These are phyloP conservation scores for Mrakia gelida DNA, from an alignment of 768 basidiomycete species.

Conservation along the genomic window DNA sequence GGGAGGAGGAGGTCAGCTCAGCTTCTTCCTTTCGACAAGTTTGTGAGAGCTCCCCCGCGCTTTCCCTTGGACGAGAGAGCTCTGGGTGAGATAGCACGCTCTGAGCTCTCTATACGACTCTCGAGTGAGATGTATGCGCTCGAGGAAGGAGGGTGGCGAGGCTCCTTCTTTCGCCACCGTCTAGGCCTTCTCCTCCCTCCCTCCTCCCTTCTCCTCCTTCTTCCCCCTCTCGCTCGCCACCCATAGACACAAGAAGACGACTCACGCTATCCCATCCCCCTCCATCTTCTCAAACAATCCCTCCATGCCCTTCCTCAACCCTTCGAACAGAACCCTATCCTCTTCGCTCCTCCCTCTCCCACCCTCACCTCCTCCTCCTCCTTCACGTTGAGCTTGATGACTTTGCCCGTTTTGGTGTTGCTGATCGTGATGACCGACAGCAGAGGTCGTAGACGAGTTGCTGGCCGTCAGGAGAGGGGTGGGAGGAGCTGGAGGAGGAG, in stretches of 20 bases:
- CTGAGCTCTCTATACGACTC: neutral
- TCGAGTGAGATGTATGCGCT: neutral
- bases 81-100: neutral
- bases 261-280: neutral
- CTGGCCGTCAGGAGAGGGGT: neutral
- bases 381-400: neutral
- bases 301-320: neutral
- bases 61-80: no score
- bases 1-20: neutral
- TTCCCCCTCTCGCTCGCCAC: neutral
- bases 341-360: neutral
- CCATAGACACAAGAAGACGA: neutral
- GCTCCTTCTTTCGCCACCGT: neutral
- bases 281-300: neutral
- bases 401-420: neutral
- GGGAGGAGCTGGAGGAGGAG: neutral
- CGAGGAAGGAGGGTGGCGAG: no score
- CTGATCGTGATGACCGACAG: no score
- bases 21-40: neutral
- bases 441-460: neutral
- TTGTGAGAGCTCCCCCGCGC: neutral
- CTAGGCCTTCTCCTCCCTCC: neutral
- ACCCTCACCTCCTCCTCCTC: no score
- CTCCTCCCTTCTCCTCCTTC: neutral
- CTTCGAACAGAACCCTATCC: neutral